Evolutionary conservation across 2,329 filamentous ascomycete genomes (phyloP).

Genomic region (Verticillium tricorpus): DNA sequence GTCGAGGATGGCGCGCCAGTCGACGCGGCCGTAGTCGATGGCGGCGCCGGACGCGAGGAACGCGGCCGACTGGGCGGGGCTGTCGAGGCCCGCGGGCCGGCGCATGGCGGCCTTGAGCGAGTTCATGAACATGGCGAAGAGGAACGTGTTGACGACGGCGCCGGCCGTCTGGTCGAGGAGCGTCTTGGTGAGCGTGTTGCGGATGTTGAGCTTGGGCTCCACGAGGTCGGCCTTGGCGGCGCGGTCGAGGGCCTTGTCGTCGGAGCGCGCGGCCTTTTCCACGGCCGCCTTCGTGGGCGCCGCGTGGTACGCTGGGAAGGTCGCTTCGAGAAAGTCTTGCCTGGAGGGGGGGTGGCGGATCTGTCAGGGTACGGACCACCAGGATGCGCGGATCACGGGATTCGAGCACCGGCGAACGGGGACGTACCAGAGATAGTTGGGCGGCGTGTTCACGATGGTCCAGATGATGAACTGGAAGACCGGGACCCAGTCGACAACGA

Average conservation of each 20-base stretch:
- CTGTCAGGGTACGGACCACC: not conserved
- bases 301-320: constrained; percentile 62
- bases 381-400: not conserved
- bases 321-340: constrained; percentile 71
- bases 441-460: constrained; percentile 67
- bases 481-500: constrained; percentile 60
- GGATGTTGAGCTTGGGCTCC: constrained; percentile 50
- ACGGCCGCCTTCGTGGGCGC: constrained; percentile 35
- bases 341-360: constrained; percentile 27
- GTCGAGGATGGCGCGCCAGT: constrained; percentile 38
- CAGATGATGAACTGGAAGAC: constrained; percentile 76
- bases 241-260: constrained; percentile 37
- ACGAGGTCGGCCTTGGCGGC: constrained; percentile 31
- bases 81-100: constrained; percentile 24
- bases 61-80: constrained; percentile 24
- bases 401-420: too few relatives aligned
- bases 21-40: constrained; percentile 40
- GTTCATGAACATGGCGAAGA: constrained; percentile 58
- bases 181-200: constrained; percentile 65
- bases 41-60: constrained; percentile 27
- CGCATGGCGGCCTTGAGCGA: constrained; percentile 49
- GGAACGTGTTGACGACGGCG: constrained; percentile 58
- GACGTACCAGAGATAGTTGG: constrained; percentile 74
- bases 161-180: constrained; percentile 65
- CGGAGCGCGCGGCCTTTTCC: constrained; percentile 29